Conservation (phyloP, 352 stramenopile genomes). For the Globisporangium heterothallicum region DNA sequence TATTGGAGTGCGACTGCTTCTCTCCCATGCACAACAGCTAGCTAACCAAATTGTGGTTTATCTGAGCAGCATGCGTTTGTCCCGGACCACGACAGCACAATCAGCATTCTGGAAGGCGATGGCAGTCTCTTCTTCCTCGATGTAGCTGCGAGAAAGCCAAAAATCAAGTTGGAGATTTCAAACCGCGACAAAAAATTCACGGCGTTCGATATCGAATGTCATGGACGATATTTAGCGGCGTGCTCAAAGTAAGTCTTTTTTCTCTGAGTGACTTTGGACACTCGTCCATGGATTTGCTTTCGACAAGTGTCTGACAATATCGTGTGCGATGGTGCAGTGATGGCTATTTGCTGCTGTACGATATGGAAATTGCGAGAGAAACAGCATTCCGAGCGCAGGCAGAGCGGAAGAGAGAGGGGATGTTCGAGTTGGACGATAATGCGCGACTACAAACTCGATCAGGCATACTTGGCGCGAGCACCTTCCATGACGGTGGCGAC, state of each 20-base stretch:
- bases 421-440: constrained; percentile 38
- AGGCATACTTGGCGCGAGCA: constrained; percentile 21
- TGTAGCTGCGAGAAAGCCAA: constrained; percentile 53
- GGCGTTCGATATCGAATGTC: constrained; percentile 62
- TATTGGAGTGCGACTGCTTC: neutral
- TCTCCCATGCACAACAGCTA: no score
- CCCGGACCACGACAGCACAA: constrained; percentile 41
- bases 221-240: constrained; percentile 62
- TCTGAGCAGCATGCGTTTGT: constrained; percentile 57
- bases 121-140: constrained; percentile 72
- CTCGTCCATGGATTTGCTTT: neutral
- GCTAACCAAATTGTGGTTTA: neutral
- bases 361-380: constrained; percentile 70
- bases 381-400: constrained; percentile 36
- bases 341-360: constrained; percentile 73
- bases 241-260: constrained; percentile 48
- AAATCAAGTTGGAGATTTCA: constrained; percentile 72
- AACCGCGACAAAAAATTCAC: constrained; percentile 45
- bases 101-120: constrained; percentile 67
- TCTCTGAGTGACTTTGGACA: neutral
- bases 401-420: constrained; percentile 31
- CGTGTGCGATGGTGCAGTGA: constrained; percentile 32
- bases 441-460: constrained; percentile 34
- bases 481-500: no score
- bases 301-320: neutral